Percentiles rank a stretch among this genome's conserved stretches.
Evolutionary conservation across 164 flowering plant genomes (phyloP).

Genomic region (Berberis thunbergii): DNA sequence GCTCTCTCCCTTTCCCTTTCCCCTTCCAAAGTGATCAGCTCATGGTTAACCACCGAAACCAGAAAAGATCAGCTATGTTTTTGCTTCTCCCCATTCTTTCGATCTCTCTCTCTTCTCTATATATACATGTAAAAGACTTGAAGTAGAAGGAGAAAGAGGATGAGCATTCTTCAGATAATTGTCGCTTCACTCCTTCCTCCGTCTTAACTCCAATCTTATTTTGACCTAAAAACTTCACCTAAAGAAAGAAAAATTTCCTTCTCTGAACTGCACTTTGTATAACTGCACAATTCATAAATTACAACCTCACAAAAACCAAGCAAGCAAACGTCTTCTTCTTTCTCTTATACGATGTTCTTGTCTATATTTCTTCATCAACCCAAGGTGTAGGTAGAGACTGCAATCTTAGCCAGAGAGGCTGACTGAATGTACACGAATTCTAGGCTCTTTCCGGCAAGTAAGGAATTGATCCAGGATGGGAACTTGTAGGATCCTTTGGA

Average conservation of each 20-base stretch:
- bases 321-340: not conserved
- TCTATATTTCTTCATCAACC: conserved; percentile 18
- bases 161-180: conserved; percentile 48
- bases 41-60: too few relatives aligned
- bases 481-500: conserved; percentile 33
- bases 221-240: not conserved
- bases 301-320: conserved; percentile 7
- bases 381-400: conserved; percentile 49
- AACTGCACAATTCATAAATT: conserved; percentile 34
- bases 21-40: too few relatives aligned
- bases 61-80: too few relatives aligned
- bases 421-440: conserved; percentile 83
- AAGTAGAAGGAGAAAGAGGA: conserved; percentile 78
- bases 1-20: too few relatives aligned
- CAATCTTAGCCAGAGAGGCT: conserved; percentile 45
- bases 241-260: conserved; percentile 8
- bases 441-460: conserved; percentile 55
- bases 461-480: conserved; percentile 57
- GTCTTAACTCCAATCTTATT: conserved; percentile 30
- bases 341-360: too few relatives aligned
- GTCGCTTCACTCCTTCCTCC: conserved; percentile 92
- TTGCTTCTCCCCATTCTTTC: conserved; percentile 5
- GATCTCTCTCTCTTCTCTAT: conserved; percentile 7
- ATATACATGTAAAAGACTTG: not conserved
- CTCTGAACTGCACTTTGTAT: conserved; percentile 27